Percentiles rank a stretch among this genome's conserved stretches.
Conservation (phyloP, 805 yeast species). For the Nakazawaea anatomiae region DNA sequence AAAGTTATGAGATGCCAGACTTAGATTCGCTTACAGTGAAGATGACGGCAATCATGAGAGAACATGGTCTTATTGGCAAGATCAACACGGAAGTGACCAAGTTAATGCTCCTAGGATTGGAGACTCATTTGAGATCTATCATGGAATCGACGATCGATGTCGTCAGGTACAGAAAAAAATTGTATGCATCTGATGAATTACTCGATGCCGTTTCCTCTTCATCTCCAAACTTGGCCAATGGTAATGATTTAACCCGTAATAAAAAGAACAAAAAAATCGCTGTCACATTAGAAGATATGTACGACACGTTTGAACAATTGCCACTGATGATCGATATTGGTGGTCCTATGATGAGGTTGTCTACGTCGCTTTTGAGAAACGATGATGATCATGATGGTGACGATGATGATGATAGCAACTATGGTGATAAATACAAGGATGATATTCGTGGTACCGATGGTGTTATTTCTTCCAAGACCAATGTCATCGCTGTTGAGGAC, state of each 20-base stretch:
- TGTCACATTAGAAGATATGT: conserved; percentile 60
- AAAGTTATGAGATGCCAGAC: conserved; percentile 80
- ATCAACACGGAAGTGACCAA: conserved; percentile 78
- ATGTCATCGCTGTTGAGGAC: no score
- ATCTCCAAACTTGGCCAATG: background rate
- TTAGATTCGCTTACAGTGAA: conserved; percentile 58
- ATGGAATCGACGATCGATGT: conserved; percentile 72
- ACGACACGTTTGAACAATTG: conserved; percentile 54
- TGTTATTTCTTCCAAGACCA: no score
- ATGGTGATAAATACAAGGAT: no score
- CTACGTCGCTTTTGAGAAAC: conserved; percentile 45
- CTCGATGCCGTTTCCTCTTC: conserved; percentile 10
- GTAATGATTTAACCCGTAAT: conserved; percentile 10
- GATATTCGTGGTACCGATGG: no score
- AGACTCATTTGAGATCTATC: conserved; percentile 67
- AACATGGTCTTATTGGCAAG: conserved; percentile 80
- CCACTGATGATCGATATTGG: conserved; percentile 68
- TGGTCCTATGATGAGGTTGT: conserved; percentile 50
- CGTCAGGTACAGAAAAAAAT: conserved; percentile 53
- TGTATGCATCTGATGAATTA: conserved; percentile 32
- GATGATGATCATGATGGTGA: conserved; percentile 37
- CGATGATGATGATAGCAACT: background rate
- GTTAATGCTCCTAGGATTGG: conserved; percentile 72
- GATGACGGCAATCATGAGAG: conserved; percentile 80
- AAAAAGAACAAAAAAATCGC: conserved; percentile 28